Base-by-base conservation (phyloP, 768 basidiomycete species). In the Hericium coralloides region DNA sequence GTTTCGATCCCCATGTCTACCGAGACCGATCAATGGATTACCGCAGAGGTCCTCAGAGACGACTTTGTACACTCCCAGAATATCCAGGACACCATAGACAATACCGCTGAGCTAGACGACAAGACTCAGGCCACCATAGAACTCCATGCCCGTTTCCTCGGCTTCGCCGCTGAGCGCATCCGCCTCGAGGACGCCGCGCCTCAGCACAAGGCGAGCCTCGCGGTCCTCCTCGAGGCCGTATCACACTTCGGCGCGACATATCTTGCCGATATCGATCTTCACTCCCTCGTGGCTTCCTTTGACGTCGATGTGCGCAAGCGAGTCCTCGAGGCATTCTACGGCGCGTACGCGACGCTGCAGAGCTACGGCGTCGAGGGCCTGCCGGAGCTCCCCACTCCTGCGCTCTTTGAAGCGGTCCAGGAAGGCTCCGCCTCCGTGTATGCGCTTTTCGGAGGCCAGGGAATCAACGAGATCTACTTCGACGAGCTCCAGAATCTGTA, bases 391-490 rank as follows among this genome's bases (percentile, higher is more conserved):
- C 80, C 85, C 12, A 59, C 79, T 49, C 85, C 89, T 25, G 85
- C 89, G 12, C 82, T 95, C 22, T 72, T 95, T 57, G 70, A 75
- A 12, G 84, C 86, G 39, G 82, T 82, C 37, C 65, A 72, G 49
- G 68, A 76, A n/a, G 80, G 81, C 49, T 79, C 85, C 47, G 86
- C 82, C 55, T 88, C 80, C 49, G 74, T 98, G 64, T 98, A 89
- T 72, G 95, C 92, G 53, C 76, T 99, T 41, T 99, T 99, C 68
- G 95, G 95, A 53, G 97, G 97, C 14, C 97, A 99, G 72, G 97
- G 97, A 57, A 92, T 89, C 58, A 98, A 98, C 72, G 97, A 98
- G 68, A 89, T 95, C 58, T 99, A 98, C 75, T 93, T 98, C 69
- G 91, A 95, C 69, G 97, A 98, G 70, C 80, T 99, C 18, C 90